Conservation (phyloP, 2,329 filamentous ascomycete species). For the Colletotrichum higginsianum region DNA sequence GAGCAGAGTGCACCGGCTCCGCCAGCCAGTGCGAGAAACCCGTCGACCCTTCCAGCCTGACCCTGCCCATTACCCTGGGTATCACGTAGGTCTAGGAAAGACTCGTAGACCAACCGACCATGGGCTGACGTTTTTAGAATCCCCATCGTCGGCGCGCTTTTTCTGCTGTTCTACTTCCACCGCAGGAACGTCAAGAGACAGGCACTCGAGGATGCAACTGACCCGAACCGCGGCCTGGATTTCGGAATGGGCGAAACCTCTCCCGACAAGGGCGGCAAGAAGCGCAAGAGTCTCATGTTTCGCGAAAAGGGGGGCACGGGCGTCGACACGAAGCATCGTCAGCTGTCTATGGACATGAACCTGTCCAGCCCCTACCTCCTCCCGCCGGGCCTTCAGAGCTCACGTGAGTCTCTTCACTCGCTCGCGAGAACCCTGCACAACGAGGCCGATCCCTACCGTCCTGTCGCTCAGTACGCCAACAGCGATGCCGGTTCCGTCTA, state of each 20-base stretch:
- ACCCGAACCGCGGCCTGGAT: slow-evolving; percentile 92
- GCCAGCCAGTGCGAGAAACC: slow-evolving; percentile 73
- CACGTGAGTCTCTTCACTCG: slow-evolving; percentile 88
- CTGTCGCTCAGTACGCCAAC: slow-evolving; percentile 69
- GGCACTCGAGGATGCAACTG: slow-evolving; percentile 82
- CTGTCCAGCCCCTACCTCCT: slow-evolving; percentile 91
- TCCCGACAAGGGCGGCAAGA: slow-evolving; percentile 50
- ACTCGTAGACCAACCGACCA: not conserved
- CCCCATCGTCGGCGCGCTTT: slow-evolving; percentile 77
- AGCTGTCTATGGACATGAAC: slow-evolving; percentile 81
- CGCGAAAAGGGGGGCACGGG: slow-evolving; percentile 64
- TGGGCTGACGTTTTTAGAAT: slow-evolving; percentile 69
- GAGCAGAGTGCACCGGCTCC: slow-evolving; percentile 37
- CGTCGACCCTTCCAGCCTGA: slow-evolving; percentile 67
- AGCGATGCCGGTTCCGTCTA: slow-evolving; percentile 70
- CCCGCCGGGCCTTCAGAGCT: slow-evolving; percentile 84
- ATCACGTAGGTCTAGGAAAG: slow-evolving; percentile 73
- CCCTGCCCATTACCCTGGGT: slow-evolving; percentile 77
- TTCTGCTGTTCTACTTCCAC: slow-evolving; percentile 83
- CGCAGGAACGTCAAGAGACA: slow-evolving; percentile 82
- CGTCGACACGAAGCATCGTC: slow-evolving; percentile 57
- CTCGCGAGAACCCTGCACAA: slow-evolving; percentile 82
- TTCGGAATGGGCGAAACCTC: slow-evolving; percentile 81
- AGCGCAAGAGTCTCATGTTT: slow-evolving; percentile 60
- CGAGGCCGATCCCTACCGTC: slow-evolving; percentile 88